phyloP scores from a whole-genome alignment of 2,329 filamentous ascomycete species.

The Zymoseptoria ardabiliae region DNA sequence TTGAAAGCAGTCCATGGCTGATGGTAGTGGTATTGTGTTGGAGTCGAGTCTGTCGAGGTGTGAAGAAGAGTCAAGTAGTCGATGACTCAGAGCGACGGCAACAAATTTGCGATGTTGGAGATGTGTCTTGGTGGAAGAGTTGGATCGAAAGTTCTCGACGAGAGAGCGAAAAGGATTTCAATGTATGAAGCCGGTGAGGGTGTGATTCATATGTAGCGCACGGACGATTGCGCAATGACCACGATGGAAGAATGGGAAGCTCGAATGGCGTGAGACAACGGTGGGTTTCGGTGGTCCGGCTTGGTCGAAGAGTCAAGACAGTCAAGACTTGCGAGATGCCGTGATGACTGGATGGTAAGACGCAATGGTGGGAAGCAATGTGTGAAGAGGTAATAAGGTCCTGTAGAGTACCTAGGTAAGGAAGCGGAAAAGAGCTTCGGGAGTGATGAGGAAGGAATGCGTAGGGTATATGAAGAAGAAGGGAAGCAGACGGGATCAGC shows the following conservation, averaged over 20 bases:
- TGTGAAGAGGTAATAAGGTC: neutral
- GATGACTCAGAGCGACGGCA: neutral
- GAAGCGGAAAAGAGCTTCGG: neutral
- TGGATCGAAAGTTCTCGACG: neutral
- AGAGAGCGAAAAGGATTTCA: neutral
- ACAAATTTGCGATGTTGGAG: neutral
- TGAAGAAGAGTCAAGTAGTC: neutral
- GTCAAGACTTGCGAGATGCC: neutral
- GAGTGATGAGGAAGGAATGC: neutral
- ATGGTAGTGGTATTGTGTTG: neutral
- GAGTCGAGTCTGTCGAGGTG: neutral
- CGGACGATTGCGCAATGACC: neutral
- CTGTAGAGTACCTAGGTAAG: neutral
- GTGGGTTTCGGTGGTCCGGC: neutral
- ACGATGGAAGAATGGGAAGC: neutral
- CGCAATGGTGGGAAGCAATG: neutral
- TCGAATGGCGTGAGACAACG: neutral
- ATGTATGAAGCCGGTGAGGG: neutral
- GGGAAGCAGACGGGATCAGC: neutral
- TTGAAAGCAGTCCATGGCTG: constrained; percentile 63
- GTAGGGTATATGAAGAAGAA: neutral
- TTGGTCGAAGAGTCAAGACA: neutral
- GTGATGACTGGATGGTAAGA: neutral
- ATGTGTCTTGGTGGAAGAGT: neutral
- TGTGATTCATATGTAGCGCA: neutral